Percentiles rank a stretch among this genome's conserved stretches.
These are phyloP conservation scores for Cyclospora cayetanensis DNA, from an alignment of 169 alveolate species.

Conservation along the genomic window DNA sequence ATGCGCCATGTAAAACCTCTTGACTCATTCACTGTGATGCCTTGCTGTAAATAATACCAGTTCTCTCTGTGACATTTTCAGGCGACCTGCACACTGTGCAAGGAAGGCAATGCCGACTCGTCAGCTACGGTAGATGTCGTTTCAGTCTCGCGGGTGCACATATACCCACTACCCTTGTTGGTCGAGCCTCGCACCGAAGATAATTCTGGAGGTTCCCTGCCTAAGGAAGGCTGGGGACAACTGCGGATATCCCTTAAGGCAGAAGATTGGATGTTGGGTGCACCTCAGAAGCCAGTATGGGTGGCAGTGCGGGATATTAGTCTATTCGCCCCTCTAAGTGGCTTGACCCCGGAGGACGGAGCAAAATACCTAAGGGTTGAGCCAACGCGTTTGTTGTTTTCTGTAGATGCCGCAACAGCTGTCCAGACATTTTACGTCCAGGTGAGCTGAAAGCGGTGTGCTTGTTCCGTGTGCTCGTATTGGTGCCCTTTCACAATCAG, in stretches of 20 bases:
- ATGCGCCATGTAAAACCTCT: too few relatives aligned
- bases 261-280: constrained; percentile 43
- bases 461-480: too few relatives aligned
- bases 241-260: constrained; percentile 27
- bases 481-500: too few relatives aligned
- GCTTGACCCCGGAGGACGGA: constrained; percentile 37
- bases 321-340: constrained; percentile 10
- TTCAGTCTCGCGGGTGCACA: constrained; percentile 35
- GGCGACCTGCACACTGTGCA: constrained; percentile 39
- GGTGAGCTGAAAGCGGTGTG: constrained; percentile 9
- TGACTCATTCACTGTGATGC: too few relatives aligned
- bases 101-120: not conserved
- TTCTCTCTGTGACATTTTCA: not conserved
- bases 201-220: not conserved
- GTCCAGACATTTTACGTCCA: constrained; percentile 23
- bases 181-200: not conserved
- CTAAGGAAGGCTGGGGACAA: constrained; percentile 59
- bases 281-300: constrained; percentile 43
- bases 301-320: not conserved
- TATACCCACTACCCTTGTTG: constrained; percentile 16
- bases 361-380: constrained; percentile 29
- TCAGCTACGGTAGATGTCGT: constrained; percentile 35
- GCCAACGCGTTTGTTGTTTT: constrained; percentile 33
- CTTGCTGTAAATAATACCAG: too few relatives aligned
- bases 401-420: constrained; percentile 23